These are phyloP conservation scores for Tephrocybe rancida DNA, from an alignment of 768 basidiomycete species.

Conservation along the genomic window DNA sequence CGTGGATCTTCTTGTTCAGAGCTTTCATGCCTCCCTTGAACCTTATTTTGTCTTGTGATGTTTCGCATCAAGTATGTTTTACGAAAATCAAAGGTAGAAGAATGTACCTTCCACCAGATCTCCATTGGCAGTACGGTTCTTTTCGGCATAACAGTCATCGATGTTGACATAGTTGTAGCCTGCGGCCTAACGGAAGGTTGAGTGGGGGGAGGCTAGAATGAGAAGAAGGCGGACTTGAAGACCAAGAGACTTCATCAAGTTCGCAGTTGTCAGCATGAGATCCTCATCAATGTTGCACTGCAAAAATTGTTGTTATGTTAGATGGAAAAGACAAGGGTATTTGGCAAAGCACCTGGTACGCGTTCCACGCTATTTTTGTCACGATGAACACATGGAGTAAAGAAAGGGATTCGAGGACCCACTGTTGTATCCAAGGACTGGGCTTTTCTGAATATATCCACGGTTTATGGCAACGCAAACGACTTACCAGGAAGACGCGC, in stretches of 20 bases:
- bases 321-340: not conserved
- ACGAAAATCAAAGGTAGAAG: not conserved
- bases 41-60: conserved; percentile 42
- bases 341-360: conserved; percentile 54
- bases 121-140: conserved; percentile 48
- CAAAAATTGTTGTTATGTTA: not conserved
- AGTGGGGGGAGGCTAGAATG: not conserved
- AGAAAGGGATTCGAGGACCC: conserved; percentile 20
- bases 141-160: conserved; percentile 68
- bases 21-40: conserved; percentile 60
- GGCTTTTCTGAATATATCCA: not conserved
- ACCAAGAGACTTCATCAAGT: conserved; percentile 55
- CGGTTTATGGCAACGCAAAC: not conserved
- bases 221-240: conserved; percentile 38
- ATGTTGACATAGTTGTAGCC: conserved; percentile 65
- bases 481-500: conserved; percentile 38
- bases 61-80: not conserved
- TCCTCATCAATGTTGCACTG: conserved; percentile 63
- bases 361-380: conserved; percentile 61
- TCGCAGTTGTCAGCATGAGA: conserved; percentile 50
- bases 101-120: conserved; percentile 53
- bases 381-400: not conserved
- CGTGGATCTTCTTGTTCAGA: conserved; percentile 58
- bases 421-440: conserved; percentile 71
- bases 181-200: conserved; percentile 39